Base-by-base conservation (phyloP, 352 stramenopile species). In the Phytophthora hibernalis region DNA sequence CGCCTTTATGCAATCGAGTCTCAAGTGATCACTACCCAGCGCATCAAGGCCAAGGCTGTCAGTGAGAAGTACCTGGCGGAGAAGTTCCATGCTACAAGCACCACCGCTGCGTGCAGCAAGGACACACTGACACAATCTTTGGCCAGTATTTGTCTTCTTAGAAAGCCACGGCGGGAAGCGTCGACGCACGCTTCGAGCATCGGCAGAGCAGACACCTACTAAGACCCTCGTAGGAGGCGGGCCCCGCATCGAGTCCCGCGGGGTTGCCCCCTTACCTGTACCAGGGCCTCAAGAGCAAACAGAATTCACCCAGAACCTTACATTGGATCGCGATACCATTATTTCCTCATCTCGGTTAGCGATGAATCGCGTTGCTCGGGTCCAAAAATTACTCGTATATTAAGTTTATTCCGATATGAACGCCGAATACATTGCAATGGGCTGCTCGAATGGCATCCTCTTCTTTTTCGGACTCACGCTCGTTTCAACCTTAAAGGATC, bases 51-150 rank as follows among this genome's bases (percentile, higher is more conserved):
- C 13, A 93, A 93, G 60, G 87, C 87, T 11, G 78, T 95, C 51
- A 95, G 83, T 47, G 87, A 95, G 63, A 95, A 95, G 65, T 95
- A 91, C 52, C 50, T 91, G 49, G 68, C 67, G 4, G 82, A 91
- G 20, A 91, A 91, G 54, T 90, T 90, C 53, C 70, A 82, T 31
- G 61, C 70, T 26, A 81, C 77, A 9, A 91, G 82, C 42, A 71
- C 74, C 31, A 76, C 87, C 42, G 54, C 79, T 22, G 70, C 80
- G 6, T 77, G 81, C 3, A 75, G 81, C 38, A 73, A 88, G 24
- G 54, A 54, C 4, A 63, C 70, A 57, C 56, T 91, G 8, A 69
- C 80, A 55, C 61, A 87, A 37, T 91, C 82, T 90, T 92, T 35
- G 37, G 53, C n/a, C 53, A 54, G 55, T 74, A 74, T 59, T 60